A percentile compares a stretch with the other conserved stretches of the same genome.
Conservation (phyloP, 2,329 filamentous ascomycete species). For the Phialophora chinensis region DNA sequence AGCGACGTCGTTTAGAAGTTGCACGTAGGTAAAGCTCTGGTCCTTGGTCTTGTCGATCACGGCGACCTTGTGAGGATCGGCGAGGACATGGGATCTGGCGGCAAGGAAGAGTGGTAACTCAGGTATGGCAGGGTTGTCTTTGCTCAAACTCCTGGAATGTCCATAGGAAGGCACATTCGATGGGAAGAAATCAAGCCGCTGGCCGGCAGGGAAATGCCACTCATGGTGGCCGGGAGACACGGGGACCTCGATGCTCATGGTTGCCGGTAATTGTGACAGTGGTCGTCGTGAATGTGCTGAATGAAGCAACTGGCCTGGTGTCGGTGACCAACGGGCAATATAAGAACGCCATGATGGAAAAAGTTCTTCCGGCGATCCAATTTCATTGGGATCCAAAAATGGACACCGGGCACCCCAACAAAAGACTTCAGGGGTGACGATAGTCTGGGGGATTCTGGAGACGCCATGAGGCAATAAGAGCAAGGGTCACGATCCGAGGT, state of each 20-base stretch:
- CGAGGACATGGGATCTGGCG: conserved; percentile 46
- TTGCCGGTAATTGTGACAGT: not conserved
- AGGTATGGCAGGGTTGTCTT: conserved; percentile 20
- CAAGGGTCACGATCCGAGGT: conserved; percentile 8
- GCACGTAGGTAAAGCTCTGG: conserved; percentile 49
- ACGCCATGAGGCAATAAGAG: conserved; percentile 7
- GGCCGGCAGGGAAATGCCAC: conserved; percentile 17
- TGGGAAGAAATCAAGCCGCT: conserved; percentile 10
- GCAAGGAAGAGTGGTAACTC: conserved; percentile 48
- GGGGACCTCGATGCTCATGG: conserved; percentile 26
- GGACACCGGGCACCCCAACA: conserved; percentile 21
- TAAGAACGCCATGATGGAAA: conserved; percentile 19
- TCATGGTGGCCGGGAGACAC: conserved; percentile 18
- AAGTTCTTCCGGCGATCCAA: conserved; percentile 20
- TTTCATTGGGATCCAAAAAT: conserved; percentile 25
- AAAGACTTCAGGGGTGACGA: conserved; percentile 1
- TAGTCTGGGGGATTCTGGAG: conserved; percentile 11
- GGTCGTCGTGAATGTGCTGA: not conserved
- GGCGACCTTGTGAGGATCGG: conserved; percentile 46
- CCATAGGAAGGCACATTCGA: not conserved
- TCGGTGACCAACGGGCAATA: not conserved
- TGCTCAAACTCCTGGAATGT: conserved; percentile 10
- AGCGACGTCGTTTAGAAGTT: conserved; percentile 49
- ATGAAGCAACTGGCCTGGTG: conserved; percentile 6
- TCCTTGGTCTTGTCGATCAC: conserved; percentile 49